Evolutionary conservation across 2,329 filamentous ascomycete genomes (phyloP), one percentile per base, ranked within the genome.

Genomic region (Xylaria sp.): DNA sequence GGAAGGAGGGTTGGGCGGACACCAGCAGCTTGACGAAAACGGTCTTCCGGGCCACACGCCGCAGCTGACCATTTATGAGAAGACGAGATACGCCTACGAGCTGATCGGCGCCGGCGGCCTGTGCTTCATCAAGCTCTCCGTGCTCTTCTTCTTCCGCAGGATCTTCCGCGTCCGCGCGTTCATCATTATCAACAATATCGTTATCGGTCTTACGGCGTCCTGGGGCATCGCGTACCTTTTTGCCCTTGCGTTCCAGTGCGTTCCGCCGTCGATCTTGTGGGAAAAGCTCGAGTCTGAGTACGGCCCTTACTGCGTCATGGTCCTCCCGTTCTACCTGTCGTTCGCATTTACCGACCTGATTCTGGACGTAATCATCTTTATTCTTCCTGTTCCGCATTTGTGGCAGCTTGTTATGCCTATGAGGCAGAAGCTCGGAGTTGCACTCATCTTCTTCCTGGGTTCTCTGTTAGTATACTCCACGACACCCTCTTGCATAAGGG

Each of bases 121-220:
- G 3, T 48, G 33, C 9, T 15, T 67, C 23, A 58, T 68, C 46
- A 68, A 67, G 35, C 51, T 68, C 1, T 66, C 63, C 0, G 60
- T 68, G 6, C 63, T 68, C 5, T 57, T 66, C 47, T 68, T 66
- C 56, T 68, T 54, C 52, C 55, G 66, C 3, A 27, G 66, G 4
- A 68, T 68, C 44, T 68, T 68, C 52, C 44, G 53, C 2, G 54
- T 67, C 11, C 55, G 27, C n/a, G 33, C 53, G 11, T 65, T 66
- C 53, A 58, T 57, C 21, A 17, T 57, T 21, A 40, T 63, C 51
- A 68, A 68, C 54, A 64, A 67, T 44, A 33, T 66, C 46, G 53
- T 61, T 38, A 62, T 68, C 19, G 58, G 54, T 73, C n/a, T 67
- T 2, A 53, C 54, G 27, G 52, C 40, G 1, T 35, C 44, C 19